phyloP scores from a whole-genome alignment of 2,329 filamentous ascomycete genomes.

The Fusarium clavum region DNA sequence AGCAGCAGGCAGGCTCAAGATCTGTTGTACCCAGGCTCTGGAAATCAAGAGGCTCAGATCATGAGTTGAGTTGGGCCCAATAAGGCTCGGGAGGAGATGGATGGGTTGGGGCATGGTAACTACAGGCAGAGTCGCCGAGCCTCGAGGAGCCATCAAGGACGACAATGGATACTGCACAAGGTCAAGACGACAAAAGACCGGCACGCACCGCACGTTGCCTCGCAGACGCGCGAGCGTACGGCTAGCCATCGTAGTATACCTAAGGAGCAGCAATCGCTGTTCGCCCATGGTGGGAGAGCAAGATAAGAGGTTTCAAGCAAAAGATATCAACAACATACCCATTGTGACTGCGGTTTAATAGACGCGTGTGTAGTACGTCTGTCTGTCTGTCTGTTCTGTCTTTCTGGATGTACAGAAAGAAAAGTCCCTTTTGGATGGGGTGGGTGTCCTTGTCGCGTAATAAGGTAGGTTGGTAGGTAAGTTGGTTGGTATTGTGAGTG shows the following conservation, averaged over 20 bases:
- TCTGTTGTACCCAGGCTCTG: constrained; percentile 34
- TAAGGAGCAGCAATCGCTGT: constrained; percentile 8
- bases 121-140: constrained; percentile 35
- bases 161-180: constrained; percentile 22
- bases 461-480: constrained; percentile 24
- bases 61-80: constrained; percentile 39
- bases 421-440: constrained; percentile 40
- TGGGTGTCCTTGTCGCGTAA: constrained; percentile 46
- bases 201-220: constrained; percentile 34
- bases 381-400: background rate
- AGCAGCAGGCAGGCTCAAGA: constrained; percentile 28
- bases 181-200: constrained; percentile 25
- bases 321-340: constrained; percentile 46
- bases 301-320: constrained; percentile 32
- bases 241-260: constrained; percentile 14
- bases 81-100: constrained; percentile 30
- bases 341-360: constrained; percentile 42
- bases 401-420: constrained; percentile 39
- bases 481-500: constrained; percentile 32
- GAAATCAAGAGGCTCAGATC: constrained; percentile 31
- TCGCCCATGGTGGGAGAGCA: background rate
- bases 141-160: constrained; percentile 23
- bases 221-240: constrained; percentile 38
- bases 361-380: constrained; percentile 34
- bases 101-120: constrained; percentile 33